phyloP scores from a whole-genome alignment of 2,329 filamentous ascomycete genomes.

The Graphilbum sp. region DNA sequence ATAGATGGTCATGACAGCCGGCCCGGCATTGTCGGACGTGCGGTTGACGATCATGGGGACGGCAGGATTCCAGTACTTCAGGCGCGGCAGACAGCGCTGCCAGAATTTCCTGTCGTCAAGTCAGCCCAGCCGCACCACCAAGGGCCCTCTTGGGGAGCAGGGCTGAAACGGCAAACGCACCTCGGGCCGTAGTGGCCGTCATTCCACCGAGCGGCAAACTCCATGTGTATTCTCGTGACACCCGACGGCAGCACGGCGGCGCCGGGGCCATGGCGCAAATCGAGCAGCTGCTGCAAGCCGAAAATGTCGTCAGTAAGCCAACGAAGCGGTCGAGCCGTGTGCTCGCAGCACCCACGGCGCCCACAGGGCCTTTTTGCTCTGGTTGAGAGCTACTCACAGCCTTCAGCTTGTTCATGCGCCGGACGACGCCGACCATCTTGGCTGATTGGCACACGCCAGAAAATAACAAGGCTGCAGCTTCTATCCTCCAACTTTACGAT shows the following conservation, averaged over 20 bases:
- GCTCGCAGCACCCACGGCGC: no score
- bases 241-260: slow-evolving; percentile 65
- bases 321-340: no score
- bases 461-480: no score
- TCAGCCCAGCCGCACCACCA: background rate
- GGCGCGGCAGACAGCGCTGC: slow-evolving; percentile 60
- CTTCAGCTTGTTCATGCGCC: slow-evolving; percentile 60
- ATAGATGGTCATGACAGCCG: slow-evolving; percentile 50
- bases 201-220: slow-evolving; percentile 46
- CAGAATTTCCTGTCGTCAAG: slow-evolving; percentile 61
- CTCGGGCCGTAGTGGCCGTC: slow-evolving; percentile 58
- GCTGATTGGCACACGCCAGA: no score
- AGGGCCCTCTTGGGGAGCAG: background rate
- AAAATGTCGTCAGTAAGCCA: background rate
- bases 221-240: slow-evolving; percentile 58
- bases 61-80: slow-evolving; percentile 89
- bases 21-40: slow-evolving; percentile 34
- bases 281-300: slow-evolving; percentile 41
- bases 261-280: slow-evolving; percentile 65
- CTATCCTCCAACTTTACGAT: no score
- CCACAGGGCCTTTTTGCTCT: no score
- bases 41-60: slow-evolving; percentile 71
- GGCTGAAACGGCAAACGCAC: slow-evolving; percentile 23
- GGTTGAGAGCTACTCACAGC: slow-evolving; percentile 52
- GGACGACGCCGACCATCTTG: slow-evolving; percentile 30